Conservation (phyloP, 352 stramenopile species). For the Phytophthora hybrid region DNA sequence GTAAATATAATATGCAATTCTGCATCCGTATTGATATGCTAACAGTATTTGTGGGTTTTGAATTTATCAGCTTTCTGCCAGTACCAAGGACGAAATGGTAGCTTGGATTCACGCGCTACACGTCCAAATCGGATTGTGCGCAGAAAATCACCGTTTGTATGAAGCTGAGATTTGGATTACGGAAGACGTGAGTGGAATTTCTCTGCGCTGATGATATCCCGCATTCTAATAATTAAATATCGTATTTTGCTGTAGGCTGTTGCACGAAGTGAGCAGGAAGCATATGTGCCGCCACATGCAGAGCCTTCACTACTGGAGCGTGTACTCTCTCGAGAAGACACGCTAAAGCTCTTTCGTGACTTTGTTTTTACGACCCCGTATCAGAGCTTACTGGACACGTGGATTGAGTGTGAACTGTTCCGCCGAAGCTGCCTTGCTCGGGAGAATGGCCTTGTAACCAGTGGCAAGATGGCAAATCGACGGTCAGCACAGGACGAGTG, state of each 20-base stretch:
- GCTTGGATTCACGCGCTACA: constrained; percentile 85
- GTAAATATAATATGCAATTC: constrained; percentile 34
- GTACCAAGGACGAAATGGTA: constrained; percentile 83
- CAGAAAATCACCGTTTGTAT: constrained; percentile 82
- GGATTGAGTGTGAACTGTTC: constrained; percentile 87
- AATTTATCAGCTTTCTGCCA: constrained; percentile 67
- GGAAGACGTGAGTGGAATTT: constrained; percentile 67
- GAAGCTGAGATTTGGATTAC: constrained; percentile 88
- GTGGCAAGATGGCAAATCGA: constrained; percentile 33
- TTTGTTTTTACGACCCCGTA: constrained; percentile 73
- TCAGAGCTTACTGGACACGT: constrained; percentile 81
- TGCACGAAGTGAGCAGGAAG: constrained; percentile 62
- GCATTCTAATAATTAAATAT: not conserved
- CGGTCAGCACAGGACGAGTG: constrained; percentile 75
- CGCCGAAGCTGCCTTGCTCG: constrained; percentile 72
- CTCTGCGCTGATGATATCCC: not conserved
- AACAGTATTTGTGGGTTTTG: not conserved
- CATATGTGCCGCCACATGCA: constrained; percentile 42
- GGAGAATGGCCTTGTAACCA: constrained; percentile 56
- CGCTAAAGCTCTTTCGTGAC: constrained; percentile 83
- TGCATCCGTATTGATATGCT: not conserved
- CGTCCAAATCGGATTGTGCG: constrained; percentile 80
- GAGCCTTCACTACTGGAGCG: constrained; percentile 75
- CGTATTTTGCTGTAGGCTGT: constrained; percentile 52
- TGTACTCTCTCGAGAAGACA: constrained; percentile 78